These are phyloP conservation scores for Psidium guajava DNA, from an alignment of 345 rosid genomes.

Conservation along the genomic window DNA sequence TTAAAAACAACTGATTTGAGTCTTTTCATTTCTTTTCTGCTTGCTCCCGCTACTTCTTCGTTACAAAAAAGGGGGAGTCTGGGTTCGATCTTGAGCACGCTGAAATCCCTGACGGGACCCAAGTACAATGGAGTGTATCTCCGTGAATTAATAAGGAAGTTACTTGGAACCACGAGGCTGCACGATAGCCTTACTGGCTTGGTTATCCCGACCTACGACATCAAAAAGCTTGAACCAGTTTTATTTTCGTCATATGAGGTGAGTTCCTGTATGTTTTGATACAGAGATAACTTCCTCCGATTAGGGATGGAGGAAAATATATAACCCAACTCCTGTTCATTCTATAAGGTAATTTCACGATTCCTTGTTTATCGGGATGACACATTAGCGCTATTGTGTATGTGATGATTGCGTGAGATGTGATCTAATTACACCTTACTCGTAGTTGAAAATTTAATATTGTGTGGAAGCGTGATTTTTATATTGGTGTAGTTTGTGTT, in stretches of 20 bases:
- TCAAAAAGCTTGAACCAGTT: slow-evolving; percentile 55
- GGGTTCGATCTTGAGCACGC: slow-evolving; percentile 16
- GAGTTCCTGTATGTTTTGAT: neutral
- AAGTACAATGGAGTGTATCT: slow-evolving; percentile 61
- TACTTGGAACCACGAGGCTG: slow-evolving; percentile 30
- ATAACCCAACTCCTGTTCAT: neutral
- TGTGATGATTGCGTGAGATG: neutral
- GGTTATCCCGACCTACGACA: slow-evolving; percentile 64
- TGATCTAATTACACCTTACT: neutral
- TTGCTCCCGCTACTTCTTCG: neutral
- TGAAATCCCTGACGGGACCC: slow-evolving; percentile 45
- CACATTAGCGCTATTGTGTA: neutral
- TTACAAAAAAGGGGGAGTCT: slow-evolving; percentile 17
- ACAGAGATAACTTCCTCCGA: neutral
- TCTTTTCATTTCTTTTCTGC: neutral
- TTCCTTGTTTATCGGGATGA: neutral
- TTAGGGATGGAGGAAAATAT: neutral
- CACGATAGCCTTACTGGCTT: slow-evolving; percentile 47
- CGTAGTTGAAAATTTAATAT: too few species aligned
- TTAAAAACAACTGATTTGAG: neutral
- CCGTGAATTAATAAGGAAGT: slow-evolving; percentile 10
- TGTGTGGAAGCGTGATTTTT: too few species aligned
- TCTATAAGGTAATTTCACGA: neutral
- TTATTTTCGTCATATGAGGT: slow-evolving; percentile 61
- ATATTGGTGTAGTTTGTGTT: too few species aligned